Evolutionary conservation across 1,284 basidiomycete genomes (phyloP).

Genomic region (Psilocybe mexicana): DNA sequence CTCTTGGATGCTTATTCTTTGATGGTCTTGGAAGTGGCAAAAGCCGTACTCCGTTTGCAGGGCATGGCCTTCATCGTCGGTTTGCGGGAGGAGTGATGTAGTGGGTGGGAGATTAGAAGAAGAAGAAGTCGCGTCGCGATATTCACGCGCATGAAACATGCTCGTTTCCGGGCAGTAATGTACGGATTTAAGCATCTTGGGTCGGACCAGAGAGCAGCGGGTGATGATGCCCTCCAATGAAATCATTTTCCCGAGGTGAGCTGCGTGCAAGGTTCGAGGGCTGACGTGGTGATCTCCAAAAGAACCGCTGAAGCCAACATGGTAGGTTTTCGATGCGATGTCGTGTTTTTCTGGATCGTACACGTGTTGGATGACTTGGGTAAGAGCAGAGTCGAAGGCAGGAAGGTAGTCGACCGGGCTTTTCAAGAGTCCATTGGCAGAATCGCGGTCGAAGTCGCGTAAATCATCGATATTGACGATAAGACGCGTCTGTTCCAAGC

Average conservation of each 20-base stretch:
- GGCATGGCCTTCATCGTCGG: constrained; percentile 86
- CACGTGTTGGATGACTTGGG: constrained; percentile 73
- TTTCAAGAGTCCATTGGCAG: constrained; percentile 81
- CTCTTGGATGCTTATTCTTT: constrained; percentile 97
- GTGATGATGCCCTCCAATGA: constrained; percentile 98
- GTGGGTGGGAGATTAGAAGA: constrained; percentile 87
- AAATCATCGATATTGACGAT: constrained; percentile 97
- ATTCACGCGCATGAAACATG: constrained; percentile 86
- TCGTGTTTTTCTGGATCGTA: constrained; percentile 85
- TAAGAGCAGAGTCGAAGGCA: constrained; percentile 88
- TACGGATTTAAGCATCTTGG: constrained; percentile 96
- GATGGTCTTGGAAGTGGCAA: constrained; percentile 94
- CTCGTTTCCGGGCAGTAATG: constrained; percentile 91
- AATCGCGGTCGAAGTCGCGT: constrained; percentile 89
- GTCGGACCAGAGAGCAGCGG: constrained; percentile 95
- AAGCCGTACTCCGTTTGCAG: constrained; percentile 94
- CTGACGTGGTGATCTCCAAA: constrained; percentile 99
- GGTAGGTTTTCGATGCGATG: constrained; percentile 76
- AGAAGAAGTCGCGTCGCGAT: constrained; percentile 90
- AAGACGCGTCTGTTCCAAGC: constrained; percentile 83
- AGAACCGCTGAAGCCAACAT: constrained; percentile 95
- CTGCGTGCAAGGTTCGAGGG: constrained; percentile 87
- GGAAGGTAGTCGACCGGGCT: constrained; percentile 90
- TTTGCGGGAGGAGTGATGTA: constrained; percentile 88
- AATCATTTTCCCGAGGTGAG: constrained; percentile 94